These are phyloP conservation scores for Teratosphaeriaceae sp. DNA, from an alignment of 2,329 filamentous ascomycete species.

Conservation along the genomic window DNA sequence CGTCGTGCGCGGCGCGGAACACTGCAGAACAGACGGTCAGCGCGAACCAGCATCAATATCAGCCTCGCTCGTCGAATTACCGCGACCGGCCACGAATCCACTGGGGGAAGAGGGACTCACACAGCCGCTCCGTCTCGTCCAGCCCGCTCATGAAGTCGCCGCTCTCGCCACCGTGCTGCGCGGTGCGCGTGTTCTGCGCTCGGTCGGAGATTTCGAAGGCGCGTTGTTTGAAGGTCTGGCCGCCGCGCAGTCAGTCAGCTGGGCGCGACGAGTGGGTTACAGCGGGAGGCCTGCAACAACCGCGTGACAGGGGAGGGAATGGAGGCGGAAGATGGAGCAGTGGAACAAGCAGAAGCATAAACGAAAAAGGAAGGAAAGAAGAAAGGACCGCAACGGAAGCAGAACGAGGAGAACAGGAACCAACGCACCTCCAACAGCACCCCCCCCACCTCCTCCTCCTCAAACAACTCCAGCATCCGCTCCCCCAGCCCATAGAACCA, in stretches of 20 bases:
- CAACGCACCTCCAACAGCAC: slow-evolving; percentile 35
- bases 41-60: neutral
- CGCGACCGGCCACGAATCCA: neutral
- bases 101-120: slow-evolving; percentile 33
- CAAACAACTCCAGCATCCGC: slow-evolving; percentile 82
- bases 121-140: slow-evolving; percentile 78
- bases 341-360: neutral
- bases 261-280: neutral
- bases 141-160: slow-evolving; percentile 79
- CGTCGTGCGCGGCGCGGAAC: slow-evolving; percentile 43
- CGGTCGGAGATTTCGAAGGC: slow-evolving; percentile 81
- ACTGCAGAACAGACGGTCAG: slow-evolving; percentile 26
- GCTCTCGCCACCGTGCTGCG: slow-evolving; percentile 46
- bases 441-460: slow-evolving; percentile 74
- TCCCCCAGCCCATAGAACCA: slow-evolving; percentile 86
- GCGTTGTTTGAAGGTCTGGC: slow-evolving; percentile 69
- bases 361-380: neutral
- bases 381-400: neutral
- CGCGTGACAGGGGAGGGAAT: neutral
- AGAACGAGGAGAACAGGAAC: neutral
- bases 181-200: slow-evolving; percentile 67
- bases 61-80: neutral
- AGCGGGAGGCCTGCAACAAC: neutral
- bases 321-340: neutral
- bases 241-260: neutral